Percentiles rank a stretch among this genome's conserved stretches.
phyloP scores from a whole-genome alignment of 2,329 filamentous ascomycete species.

The Fusarium zealandicum region DNA sequence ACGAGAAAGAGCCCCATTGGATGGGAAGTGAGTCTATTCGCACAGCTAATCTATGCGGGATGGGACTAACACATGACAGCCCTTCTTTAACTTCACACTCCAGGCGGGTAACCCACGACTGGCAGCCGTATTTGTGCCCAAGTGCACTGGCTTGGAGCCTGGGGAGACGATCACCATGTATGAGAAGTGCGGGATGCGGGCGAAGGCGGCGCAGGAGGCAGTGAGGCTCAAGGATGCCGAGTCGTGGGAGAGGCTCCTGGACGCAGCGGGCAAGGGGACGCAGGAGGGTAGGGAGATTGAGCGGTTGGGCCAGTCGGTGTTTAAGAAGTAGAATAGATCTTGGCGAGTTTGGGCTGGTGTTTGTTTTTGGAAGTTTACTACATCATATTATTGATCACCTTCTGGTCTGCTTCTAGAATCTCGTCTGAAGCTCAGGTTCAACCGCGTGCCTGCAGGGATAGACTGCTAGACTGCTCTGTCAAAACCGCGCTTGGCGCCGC shows the following conservation, averaged over 20 bases:
- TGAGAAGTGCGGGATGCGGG: constrained; percentile 90
- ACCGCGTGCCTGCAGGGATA: background rate
- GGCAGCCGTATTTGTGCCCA: constrained; percentile 83
- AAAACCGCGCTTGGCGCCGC: constrained; percentile 15
- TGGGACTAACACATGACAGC: constrained; percentile 55
- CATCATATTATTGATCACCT: background rate
- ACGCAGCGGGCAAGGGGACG: constrained; percentile 74
- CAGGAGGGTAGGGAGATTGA: constrained; percentile 80
- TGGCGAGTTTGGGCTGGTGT: constrained; percentile 4
- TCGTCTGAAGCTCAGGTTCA: background rate
- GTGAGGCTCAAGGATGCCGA: constrained; percentile 80
- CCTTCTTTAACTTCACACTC: constrained; percentile 89
- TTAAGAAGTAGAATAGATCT: constrained; percentile 51
- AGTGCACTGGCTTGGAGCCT: constrained; percentile 76
- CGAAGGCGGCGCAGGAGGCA: constrained; percentile 91
- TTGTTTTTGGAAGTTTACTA: constrained; percentile 8
- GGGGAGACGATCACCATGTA: constrained; percentile 87
- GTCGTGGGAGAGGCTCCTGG: constrained; percentile 75
- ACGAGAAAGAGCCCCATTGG: constrained; percentile 89
- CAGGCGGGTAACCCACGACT: constrained; percentile 89
- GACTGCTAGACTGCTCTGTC: background rate
- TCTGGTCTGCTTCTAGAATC: background rate
- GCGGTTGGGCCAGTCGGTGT: constrained; percentile 69
- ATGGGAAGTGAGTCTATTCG: constrained; percentile 76
- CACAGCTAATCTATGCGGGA: background rate